A percentile compares a stretch with the other conserved stretches of the same genome.
phyloP scores from a whole-genome alignment of 1,284 basidiomycete species.

The Sphagnurus paluster region DNA sequence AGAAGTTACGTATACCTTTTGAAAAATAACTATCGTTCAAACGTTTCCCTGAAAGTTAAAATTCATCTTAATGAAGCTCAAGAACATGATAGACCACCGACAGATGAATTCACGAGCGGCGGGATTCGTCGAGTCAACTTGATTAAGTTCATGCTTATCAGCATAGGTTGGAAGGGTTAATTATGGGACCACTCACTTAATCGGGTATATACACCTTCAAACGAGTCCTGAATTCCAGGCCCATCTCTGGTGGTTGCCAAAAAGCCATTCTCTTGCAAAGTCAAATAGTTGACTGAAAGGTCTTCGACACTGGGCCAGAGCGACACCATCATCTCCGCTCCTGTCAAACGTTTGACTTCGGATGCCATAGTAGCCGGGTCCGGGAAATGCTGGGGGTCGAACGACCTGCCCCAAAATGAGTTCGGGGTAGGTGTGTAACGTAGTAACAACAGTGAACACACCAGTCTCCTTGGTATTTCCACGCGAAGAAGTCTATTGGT shows the following conservation, averaged over 20 bases:
- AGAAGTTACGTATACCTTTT: conserved; percentile 42
- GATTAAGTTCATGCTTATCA: conserved; percentile 12
- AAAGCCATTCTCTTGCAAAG: conserved; percentile 34
- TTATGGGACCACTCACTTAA: conserved; percentile 18
- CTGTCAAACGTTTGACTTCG: conserved; percentile 38
- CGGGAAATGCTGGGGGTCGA: conserved; percentile 38
- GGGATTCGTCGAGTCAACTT: conserved; percentile 33
- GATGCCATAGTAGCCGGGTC: conserved; percentile 38
- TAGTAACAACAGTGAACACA: conserved; percentile 4
- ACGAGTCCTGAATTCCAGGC: conserved; percentile 39
- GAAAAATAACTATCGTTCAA: conserved; percentile 44
- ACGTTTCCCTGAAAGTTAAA: conserved; percentile 30
- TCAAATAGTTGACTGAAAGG: conserved; percentile 36
- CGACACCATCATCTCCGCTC: conserved; percentile 46
- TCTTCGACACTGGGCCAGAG: conserved; percentile 45
- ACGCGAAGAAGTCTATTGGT: conserved; percentile 39
- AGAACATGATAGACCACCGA: conserved; percentile 4
- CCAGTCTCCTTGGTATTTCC: conserved; percentile 45
- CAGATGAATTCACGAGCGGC: conserved; percentile 34
- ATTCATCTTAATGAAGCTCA: not conserved
- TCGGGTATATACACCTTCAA: conserved; percentile 40
- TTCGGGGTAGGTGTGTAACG: no score
- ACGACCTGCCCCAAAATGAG: conserved; percentile 28
- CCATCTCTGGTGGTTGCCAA: conserved; percentile 40
- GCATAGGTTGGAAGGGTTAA: no score